A percentile compares a stretch with the other conserved stretches of the same genome.
phyloP scores from a whole-genome alignment of 1,284 basidiomycete species.

The Inonotus obliquus region DNA sequence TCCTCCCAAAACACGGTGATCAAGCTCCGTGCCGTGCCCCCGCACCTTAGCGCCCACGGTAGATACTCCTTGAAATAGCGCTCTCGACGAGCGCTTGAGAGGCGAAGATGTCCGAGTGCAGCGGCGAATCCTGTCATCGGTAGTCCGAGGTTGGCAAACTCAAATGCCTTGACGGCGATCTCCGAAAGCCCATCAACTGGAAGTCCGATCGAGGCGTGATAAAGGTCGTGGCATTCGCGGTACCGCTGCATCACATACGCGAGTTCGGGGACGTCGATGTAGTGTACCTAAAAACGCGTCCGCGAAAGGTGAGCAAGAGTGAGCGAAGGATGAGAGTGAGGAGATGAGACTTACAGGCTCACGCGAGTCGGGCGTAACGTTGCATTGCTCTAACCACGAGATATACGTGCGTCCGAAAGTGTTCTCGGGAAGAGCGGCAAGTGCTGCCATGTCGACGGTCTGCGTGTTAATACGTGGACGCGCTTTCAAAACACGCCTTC shows the following conservation, averaged over 20 bases:
- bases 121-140: conserved; percentile 86
- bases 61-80: conserved; percentile 76
- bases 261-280: conserved; percentile 89
- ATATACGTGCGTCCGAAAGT: conserved; percentile 87
- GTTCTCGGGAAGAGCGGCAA: conserved; percentile 67
- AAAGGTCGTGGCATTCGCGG: conserved; percentile 96
- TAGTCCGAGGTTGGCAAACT: conserved; percentile 88
- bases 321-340: conserved; percentile 13
- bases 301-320: not conserved
- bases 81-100: conserved; percentile 50
- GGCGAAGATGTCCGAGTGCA: conserved; percentile 65
- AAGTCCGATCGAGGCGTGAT: conserved; percentile 85
- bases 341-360: conserved; percentile 63
- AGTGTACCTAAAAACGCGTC: conserved; percentile 65
- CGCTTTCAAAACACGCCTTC: conserved; percentile 78
- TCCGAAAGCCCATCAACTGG: conserved; percentile 91
- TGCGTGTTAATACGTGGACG: conserved; percentile 78
- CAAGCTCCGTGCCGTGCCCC: conserved; percentile 67
- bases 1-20: conserved; percentile 97
- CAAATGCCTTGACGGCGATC: conserved; percentile 94
- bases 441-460: conserved; percentile 71
- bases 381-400: conserved; percentile 87
- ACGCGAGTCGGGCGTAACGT: conserved; percentile 93
- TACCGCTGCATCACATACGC: conserved; percentile 98
- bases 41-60: conserved; percentile 87